Evolutionary conservation across 192 early-diverging fungal genomes (phyloP), one percentile per base, ranked within the genome.

Genomic region (Phycomyces blakesleeanus): DNA sequence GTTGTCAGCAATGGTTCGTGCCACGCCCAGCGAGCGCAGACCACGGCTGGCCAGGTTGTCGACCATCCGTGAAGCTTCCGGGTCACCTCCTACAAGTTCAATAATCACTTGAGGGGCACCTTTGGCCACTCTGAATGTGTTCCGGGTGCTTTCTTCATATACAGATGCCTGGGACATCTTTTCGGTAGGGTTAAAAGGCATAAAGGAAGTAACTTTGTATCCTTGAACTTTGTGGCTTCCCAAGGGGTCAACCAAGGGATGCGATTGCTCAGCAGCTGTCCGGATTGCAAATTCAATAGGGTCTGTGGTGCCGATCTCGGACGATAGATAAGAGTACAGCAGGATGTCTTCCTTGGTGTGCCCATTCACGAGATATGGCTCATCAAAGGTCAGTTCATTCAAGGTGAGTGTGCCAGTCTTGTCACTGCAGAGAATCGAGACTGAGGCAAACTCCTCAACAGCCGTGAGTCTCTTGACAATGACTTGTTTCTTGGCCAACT

Each of bases 381-480:
- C 78, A 76, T 91, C 88, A 77, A 92, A 90, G 8, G 85, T 78
- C 16, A 92, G 81, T 70, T 89, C 72, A 76, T 91, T 92, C 20
- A 91, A 66, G 12, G 90, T 92, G 50, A 91, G 72, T 5, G 89
- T 91, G 12, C 89, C 89, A 0, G 89, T 91, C 66, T 90, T 88
- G 69, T 85, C 83, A 16, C 78, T 84, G 66, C 83, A 85, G 5
- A 85, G 71, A 54, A 87, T 80, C 0, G 86, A 85, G 2, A 90
- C 85, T 0, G 88, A 88, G 0, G 90, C 88, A 40, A 91, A 74
- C 63, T 90, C 88, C 71, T 91, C 90, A 11, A 91, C 89, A 55
- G 90, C 90, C 2, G 90, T 86, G 22, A 91, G 73, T 41, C 90
- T 85, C 69, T 91, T 90, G 63, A 88, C 79, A 74, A 91, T 90